Evolutionary conservation across 2,329 filamentous ascomycete species (phyloP).

Genomic region (Epichloe aotearoae): DNA sequence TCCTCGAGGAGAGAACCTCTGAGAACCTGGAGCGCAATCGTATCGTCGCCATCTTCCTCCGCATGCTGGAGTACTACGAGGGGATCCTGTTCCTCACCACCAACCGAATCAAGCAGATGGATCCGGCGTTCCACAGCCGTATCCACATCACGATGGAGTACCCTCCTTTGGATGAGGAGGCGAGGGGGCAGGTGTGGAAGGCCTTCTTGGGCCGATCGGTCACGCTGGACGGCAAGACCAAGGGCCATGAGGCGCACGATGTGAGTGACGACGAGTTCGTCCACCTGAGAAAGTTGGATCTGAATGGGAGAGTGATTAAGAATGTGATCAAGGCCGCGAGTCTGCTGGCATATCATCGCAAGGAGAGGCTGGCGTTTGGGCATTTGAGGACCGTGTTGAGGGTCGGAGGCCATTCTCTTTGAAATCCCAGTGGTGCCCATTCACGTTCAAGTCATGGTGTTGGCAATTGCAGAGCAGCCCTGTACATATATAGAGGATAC

Average conservation of each 20-base stretch:
- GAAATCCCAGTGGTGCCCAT: not conserved
- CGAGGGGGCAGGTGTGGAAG: constrained; percentile 25
- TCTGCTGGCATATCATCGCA: constrained; percentile 19
- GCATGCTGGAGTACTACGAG: constrained; percentile 34
- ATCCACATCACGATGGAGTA: constrained; percentile 37
- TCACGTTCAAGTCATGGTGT: too few species aligned
- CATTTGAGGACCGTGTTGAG: constrained; percentile 20
- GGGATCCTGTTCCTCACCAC: constrained; percentile 36
- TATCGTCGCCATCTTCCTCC: constrained; percentile 25
- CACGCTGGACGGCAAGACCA: not conserved
- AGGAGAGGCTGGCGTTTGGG: constrained; percentile 14
- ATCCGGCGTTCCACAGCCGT: constrained; percentile 32
- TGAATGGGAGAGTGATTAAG: constrained; percentile 40
- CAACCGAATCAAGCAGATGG: constrained; percentile 32
- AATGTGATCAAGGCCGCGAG: constrained; percentile 29
- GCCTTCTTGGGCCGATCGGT: constrained; percentile 24
- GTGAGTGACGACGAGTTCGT: constrained; percentile 17
- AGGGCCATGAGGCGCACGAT: constrained; percentile 18
- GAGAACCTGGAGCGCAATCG: constrained; percentile 21
- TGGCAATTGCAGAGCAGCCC: not conserved
- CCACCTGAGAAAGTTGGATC: constrained; percentile 24
- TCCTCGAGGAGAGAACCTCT: constrained; percentile 25
- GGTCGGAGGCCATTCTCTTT: constrained; percentile 17
- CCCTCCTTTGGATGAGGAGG: constrained; percentile 23
- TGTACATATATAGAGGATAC: not conserved